Evolutionary conservation across 1,284 basidiomycete genomes (phyloP), one percentile per base, ranked within the genome.

Genomic region (Microbotryum silenes-acaulis): DNA sequence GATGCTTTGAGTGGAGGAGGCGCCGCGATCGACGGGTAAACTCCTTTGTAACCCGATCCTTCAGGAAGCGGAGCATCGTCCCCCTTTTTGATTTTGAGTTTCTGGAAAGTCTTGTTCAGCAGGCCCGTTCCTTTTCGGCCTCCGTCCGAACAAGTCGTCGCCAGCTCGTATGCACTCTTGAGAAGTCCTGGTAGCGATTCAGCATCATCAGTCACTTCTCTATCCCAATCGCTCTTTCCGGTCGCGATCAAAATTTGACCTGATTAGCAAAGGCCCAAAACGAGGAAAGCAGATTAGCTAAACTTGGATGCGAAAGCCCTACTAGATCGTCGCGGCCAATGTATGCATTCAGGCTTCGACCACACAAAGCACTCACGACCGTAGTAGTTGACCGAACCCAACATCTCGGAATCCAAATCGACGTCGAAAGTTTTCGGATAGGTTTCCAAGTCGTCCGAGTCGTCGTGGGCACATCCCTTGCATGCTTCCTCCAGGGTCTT

Each of bases 361-460:
- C 54, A 16, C 45, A 16, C 29, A 27, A 29, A 8, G 54, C 21
- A 73, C 80, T 65, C 64, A 86, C 87, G 79, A 88, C 86, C 48
- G 71, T 88, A 91, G 2, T 89, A 85, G 73, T 88, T 87, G 31
- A 91, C 82, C 29, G 85, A 83, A 8, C 91, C 91, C 18, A 91
- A 77, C 81, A 96, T 63, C 8, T 48, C 52, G 12, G 60, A 60
- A 1, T 66, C 64, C 27, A 63, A 23, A 54, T 72, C 71, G 18
- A 66, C 56, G 29, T 71, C 64, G 53, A 67, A 63, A 4, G 63
- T 61, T 56, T 49, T 57, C 0, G 67, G 67, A 12, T 61, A 68
- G 14, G 29, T 37, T 16, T 60, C 50, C 12, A 51, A 47, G 23
- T 66, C 61, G 1, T 56, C 59, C n/a, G 51, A 55, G 9, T 66